Conservation (phyloP, 2,329 filamentous ascomycete genomes). For the Chrysoporthe deuterocubensis region DNA sequence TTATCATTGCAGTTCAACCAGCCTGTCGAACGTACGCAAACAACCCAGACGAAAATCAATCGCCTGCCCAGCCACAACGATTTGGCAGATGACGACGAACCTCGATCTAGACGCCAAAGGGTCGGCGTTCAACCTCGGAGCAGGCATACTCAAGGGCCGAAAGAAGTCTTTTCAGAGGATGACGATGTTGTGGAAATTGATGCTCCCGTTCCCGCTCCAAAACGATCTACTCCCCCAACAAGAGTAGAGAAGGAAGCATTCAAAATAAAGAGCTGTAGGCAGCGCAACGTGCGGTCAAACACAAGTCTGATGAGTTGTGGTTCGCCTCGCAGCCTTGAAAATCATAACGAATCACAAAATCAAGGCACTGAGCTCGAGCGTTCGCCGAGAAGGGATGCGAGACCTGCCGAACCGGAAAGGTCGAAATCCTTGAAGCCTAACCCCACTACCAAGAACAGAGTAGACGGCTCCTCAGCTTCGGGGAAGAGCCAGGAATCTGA, state of each 20-base stretch:
- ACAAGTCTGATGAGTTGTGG: neutral
- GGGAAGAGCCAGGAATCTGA: neutral
- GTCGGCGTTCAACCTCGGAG: neutral
- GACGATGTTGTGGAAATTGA: conserved; percentile 26
- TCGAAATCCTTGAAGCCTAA: neutral
- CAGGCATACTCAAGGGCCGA: neutral
- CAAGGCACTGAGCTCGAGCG: conserved; percentile 8
- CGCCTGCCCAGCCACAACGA: neutral
- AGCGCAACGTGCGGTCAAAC: neutral
- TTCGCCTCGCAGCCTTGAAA: neutral
- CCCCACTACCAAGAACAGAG: neutral
- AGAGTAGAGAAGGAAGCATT: neutral
- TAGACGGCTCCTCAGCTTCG: neutral
- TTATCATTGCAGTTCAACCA: conserved; percentile 1
- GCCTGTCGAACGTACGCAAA: neutral
- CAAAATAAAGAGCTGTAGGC: neutral
- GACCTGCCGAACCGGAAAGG: conserved; percentile 9
- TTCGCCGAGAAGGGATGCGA: conserved; percentile 2
- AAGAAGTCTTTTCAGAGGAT: neutral
- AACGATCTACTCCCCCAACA: neutral
- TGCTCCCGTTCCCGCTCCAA: conserved; percentile 4
- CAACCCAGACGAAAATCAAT: neutral
- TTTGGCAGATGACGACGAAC: neutral
- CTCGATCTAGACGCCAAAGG: neutral
- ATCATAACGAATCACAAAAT: neutral